Conservation (phyloP, 345 rosid genomes). For the Turnera subulata region DNA sequence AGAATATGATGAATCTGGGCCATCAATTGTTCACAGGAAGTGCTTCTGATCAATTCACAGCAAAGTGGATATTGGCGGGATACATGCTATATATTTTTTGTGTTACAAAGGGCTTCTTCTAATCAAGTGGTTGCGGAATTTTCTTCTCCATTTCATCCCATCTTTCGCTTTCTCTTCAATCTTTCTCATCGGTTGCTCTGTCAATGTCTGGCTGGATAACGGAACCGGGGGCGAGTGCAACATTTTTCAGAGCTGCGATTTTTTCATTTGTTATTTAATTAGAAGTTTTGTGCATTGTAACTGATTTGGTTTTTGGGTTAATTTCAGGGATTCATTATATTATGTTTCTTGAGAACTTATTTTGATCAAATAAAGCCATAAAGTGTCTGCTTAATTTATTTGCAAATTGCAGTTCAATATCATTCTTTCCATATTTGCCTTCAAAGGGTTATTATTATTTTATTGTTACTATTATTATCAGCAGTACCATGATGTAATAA, state of each 20-base stretch:
- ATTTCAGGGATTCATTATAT: slow-evolving; percentile 25
- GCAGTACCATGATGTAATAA: no score
- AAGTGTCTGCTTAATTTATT: not conserved
- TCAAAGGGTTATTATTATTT: no score
- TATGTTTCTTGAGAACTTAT: slow-evolving; percentile 3
- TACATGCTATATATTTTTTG: slow-evolving; percentile 17
- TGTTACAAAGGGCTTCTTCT: slow-evolving; percentile 14
- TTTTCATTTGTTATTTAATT: slow-evolving; percentile 16
- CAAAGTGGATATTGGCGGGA: slow-evolving; percentile 14
- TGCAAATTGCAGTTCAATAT: not conserved
- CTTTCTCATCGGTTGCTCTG: slow-evolving; percentile 5
- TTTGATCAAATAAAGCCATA: slow-evolving; percentile 14
- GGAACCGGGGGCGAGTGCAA: slow-evolving; percentile 12
- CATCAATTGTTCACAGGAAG: slow-evolving; percentile 68
- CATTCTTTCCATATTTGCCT: not conserved
- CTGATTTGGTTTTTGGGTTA: slow-evolving; percentile 38
- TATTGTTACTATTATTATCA: no score
- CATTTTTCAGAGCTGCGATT: slow-evolving; percentile 3
- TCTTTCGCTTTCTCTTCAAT: not conserved
- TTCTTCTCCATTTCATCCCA: slow-evolving; percentile 2
- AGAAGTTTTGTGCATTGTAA: slow-evolving; percentile 25
- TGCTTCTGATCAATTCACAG: slow-evolving; percentile 42
- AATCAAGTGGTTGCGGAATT: slow-evolving; percentile 23
- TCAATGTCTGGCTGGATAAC: slow-evolving; percentile 16
- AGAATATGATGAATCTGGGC: slow-evolving; percentile 61